Conservation (phyloP, 306 rosid species). For the Rosa persica region DNA sequence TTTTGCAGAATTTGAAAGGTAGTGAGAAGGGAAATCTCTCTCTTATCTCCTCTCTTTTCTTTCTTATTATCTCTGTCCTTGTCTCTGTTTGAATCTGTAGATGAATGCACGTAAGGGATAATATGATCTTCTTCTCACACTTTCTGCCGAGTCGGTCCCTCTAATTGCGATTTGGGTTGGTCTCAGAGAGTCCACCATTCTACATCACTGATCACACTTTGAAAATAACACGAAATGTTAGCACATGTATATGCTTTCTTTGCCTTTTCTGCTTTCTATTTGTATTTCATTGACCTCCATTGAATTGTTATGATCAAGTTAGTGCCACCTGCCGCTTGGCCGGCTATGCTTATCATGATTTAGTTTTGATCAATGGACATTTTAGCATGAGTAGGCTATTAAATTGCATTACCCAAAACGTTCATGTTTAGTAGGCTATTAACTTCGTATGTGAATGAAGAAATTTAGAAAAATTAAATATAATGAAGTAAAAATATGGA, state of each 20-base stretch:
- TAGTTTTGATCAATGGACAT: background rate
- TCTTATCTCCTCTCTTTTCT: background rate
- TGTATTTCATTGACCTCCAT: conserved; percentile 9
- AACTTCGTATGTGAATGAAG: too few species aligned
- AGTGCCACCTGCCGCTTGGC: background rate
- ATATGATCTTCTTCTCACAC: background rate
- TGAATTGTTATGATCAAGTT: background rate
- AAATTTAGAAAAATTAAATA: too few species aligned
- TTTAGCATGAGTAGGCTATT: background rate
- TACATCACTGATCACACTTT: background rate
- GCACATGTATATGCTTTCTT: background rate
- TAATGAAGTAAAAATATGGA: too few species aligned
- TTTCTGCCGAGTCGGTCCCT: conserved; percentile 3
- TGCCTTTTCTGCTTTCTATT: background rate
- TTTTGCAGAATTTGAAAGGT: conserved; percentile 12
- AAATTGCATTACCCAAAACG: background rate
- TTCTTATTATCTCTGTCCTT: background rate
- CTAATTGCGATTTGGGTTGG: conserved; percentile 10
- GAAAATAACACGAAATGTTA: background rate
- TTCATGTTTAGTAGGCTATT: background rate
- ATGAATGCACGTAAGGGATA: background rate
- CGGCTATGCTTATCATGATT: background rate
- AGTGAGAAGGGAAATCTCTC: background rate
- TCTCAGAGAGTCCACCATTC: conserved; percentile 13
- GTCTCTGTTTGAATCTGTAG: background rate